phyloP scores from a whole-genome alignment of 352 stramenopile genomes.

The Phytophthora pini region DNA sequence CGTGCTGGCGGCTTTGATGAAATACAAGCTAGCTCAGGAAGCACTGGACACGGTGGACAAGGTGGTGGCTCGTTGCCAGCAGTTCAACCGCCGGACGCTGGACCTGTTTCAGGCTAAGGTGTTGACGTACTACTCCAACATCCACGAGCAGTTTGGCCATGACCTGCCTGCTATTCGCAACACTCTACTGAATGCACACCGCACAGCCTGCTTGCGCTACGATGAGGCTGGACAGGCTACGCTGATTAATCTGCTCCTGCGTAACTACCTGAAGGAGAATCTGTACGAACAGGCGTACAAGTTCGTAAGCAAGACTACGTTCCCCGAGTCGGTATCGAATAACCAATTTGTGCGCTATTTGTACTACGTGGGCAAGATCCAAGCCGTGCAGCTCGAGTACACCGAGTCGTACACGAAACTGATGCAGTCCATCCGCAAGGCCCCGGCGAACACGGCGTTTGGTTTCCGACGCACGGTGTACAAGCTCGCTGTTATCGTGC shows the following conservation, averaged over 20 bases:
- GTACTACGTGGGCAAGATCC: conserved; percentile 97
- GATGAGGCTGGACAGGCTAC: conserved; percentile 92
- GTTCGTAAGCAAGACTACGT: conserved; percentile 91
- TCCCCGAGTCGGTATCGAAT: conserved; percentile 94
- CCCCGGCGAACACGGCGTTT: conserved; percentile 94
- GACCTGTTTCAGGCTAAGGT: conserved; percentile 83
- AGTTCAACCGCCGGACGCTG: conserved; percentile 84
- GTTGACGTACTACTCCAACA: conserved; percentile 79
- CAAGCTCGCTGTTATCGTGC: conserved; percentile 96
- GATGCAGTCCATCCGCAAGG: conserved; percentile 97
- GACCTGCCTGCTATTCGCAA: conserved; percentile 68
- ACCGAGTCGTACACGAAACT: conserved; percentile 96
- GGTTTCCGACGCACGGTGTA: conserved; percentile 97
- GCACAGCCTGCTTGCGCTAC: conserved; percentile 89
- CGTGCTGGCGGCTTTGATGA: conserved; percentile 74
- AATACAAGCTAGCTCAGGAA: conserved; percentile 66
- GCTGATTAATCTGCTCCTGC: conserved; percentile 91
- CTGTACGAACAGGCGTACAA: conserved; percentile 94
- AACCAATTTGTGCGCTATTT: conserved; percentile 99
- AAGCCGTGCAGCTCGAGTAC: conserved; percentile 98
- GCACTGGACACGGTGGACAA: conserved; percentile 62
- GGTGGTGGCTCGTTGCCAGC: conserved; percentile 66
- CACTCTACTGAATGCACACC: conserved; percentile 80
- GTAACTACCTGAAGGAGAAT: conserved; percentile 91
- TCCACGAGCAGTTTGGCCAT: conserved; percentile 72